Evolutionary conservation across 2,329 filamentous ascomycete genomes (phyloP).

Genomic region (Cucurbitaria berberidis): DNA sequence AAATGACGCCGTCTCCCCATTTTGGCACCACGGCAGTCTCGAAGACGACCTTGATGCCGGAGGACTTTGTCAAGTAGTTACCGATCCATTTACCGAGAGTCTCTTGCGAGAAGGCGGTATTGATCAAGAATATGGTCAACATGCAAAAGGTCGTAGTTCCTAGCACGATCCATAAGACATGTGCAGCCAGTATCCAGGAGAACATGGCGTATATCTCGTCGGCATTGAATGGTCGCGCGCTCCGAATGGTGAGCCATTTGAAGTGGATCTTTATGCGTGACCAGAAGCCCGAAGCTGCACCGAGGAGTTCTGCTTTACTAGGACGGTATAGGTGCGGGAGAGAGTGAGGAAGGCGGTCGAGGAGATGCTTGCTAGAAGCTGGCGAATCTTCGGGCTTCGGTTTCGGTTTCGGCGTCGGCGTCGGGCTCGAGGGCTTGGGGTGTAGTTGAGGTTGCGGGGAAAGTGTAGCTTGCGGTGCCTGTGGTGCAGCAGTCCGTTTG

Average conservation of each 20-base stretch:
- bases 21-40: constrained; percentile 97
- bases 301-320: constrained; percentile 89
- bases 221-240: constrained; percentile 89
- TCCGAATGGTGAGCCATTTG: constrained; percentile 97
- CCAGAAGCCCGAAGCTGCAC: constrained; percentile 92
- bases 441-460: constrained; percentile 38
- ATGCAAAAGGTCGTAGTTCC: constrained; percentile 98
- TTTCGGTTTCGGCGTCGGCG: constrained; percentile 30
- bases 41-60: constrained; percentile 91
- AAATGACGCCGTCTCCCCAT: constrained; percentile 94
- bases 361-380: constrained; percentile 53
- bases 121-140: constrained; percentile 85
- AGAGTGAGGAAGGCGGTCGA: constrained; percentile 61
- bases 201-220: constrained; percentile 96
- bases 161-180: constrained; percentile 93
- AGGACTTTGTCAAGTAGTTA: constrained; percentile 92
- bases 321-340: constrained; percentile 79
- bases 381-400: constrained; percentile 26
- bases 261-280: constrained; percentile 87
- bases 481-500: constrained; percentile 18
- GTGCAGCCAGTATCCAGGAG: constrained; percentile 93
- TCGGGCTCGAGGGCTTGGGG: constrained; percentile 24
- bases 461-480: constrained; percentile 41
- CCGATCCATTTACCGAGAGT: constrained; percentile 91
- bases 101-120: constrained; percentile 97